Evolutionary conservation across 164 flowering plant species (phyloP), one percentile per base, ranked within the genome.

Genomic region (Liriodendron chinense): DNA sequence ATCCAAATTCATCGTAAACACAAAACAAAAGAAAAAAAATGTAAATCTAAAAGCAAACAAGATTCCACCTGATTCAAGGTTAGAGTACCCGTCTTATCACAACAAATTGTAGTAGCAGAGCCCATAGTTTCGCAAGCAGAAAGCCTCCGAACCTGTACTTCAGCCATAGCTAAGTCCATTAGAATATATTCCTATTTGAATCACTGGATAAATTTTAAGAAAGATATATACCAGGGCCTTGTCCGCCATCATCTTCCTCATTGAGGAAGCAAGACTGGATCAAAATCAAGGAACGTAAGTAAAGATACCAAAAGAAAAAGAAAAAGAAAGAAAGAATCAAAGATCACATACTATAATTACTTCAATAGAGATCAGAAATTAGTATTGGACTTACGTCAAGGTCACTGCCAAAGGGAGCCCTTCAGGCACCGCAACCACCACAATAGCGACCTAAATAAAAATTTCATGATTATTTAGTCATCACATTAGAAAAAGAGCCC

Each of bases 91-190:
- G 94, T 90, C 72, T 92, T 92, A 62, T 92, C 94, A 0, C 90
- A 87, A 75, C 94, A 92, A 66, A 92, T 90, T 77, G 89, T 81
- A 64, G 73, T 86, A 24, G 89, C 92, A n/a, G 97, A 92, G 34
- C 94, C 97, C 97, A 92, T 92, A 10, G 97, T 92, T 77, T 90
- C 97, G 68, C 93, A 89, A 0, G 94, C 91, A 47, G 92, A 82
- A 10, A 89, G 87, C 79, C 89, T 90, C 72, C 80, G 71, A 16
- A 83, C 82, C 71, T 69, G 71, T 43, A 28, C 34, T 2, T 69
- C 71, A 69, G 34, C 50, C n/a, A 69, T 22, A 13, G 13, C 71
- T 69, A 47, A 18, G 18, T 10, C 25, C 53, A 69, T 69, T 34
- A 69, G 50, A 43, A 69, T 18, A 69, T 69, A 9, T 16, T 8